These are phyloP conservation scores for Leptographium procerum DNA, from an alignment of 2,329 filamentous ascomycete species.

Conservation along the genomic window DNA sequence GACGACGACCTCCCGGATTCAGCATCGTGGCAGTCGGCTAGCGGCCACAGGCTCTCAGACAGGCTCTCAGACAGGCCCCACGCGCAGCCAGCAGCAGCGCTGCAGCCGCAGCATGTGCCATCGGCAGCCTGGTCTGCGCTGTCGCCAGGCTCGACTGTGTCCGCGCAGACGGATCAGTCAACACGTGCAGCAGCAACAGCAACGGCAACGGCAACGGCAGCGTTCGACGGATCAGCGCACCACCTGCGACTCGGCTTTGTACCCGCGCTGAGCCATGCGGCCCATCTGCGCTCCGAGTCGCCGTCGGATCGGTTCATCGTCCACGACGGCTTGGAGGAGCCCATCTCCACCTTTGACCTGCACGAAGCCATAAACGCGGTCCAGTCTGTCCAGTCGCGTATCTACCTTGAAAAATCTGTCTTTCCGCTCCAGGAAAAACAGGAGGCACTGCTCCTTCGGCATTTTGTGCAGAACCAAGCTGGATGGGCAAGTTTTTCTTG, in stretches of 20 bases:
- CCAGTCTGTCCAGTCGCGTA: constrained; percentile 4
- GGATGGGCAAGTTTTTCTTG: constrained; percentile 19
- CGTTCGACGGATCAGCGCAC: not conserved
- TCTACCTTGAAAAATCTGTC: constrained; percentile 15
- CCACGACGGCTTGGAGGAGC: constrained; percentile 12
- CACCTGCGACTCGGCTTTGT: not conserved
- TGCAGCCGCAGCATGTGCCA: not conserved
- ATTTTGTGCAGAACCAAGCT: constrained; percentile 23
- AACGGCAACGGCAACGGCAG: not conserved
- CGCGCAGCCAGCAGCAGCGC: not conserved
- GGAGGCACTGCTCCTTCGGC: constrained; percentile 20
- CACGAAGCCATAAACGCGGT: not conserved
- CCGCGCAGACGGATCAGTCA: not conserved
- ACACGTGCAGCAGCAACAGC: not conserved
- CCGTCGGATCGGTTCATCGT: constrained; percentile 20
- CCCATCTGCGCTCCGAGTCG: constrained; percentile 7
- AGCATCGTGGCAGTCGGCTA: not conserved
- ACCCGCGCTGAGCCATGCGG: not conserved
- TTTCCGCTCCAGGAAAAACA: constrained; percentile 18
- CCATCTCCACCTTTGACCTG: not conserved
- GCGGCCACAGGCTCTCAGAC: not conserved
- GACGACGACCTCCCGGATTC: not conserved
- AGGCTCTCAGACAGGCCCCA: not conserved
- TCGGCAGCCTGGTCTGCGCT: not conserved
- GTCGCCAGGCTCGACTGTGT: not conserved